phyloP scores from a whole-genome alignment of 2,329 filamentous ascomycete species.

The Septoria petroselini region DNA sequence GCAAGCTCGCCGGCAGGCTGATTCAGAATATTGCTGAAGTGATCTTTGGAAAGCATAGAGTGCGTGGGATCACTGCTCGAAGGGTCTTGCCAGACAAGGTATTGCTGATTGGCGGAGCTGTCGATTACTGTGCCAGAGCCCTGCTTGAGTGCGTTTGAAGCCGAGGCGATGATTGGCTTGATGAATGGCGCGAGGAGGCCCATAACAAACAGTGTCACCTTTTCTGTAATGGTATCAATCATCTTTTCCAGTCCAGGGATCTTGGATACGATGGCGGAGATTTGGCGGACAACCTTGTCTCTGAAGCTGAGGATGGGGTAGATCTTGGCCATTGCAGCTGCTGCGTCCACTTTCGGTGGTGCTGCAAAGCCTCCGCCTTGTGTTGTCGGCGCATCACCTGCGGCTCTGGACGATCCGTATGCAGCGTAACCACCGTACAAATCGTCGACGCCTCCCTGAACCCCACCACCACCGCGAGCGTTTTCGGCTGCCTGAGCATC shows the following conservation, averaged over 20 bases:
- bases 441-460: slow-evolving; percentile 19
- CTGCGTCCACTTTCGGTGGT: slow-evolving; percentile 26
- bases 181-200: slow-evolving; percentile 89
- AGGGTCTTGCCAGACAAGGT: slow-evolving; percentile 50
- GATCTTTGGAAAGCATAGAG: slow-evolving; percentile 52
- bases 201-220: slow-evolving; percentile 84
- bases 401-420: slow-evolving; percentile 23
- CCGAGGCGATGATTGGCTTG: slow-evolving; percentile 82
- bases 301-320: slow-evolving; percentile 93
- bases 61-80: slow-evolving; percentile 50
- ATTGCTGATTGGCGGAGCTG: slow-evolving; percentile 50
- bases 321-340: slow-evolving; percentile 58
- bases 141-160: slow-evolving; percentile 78
- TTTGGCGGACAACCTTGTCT: slow-evolving; percentile 85
- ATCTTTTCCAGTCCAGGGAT: slow-evolving; percentile 84
- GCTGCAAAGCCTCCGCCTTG: slow-evolving; percentile 40
- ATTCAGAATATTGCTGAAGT: slow-evolving; percentile 52
- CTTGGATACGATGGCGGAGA: slow-evolving; percentile 82
- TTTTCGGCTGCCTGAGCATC: slow-evolving; percentile 36
- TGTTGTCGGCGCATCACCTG: slow-evolving; percentile 25
- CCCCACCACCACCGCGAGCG: slow-evolving; percentile 22
- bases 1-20: slow-evolving; percentile 50
- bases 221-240: slow-evolving; percentile 93
- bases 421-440: slow-evolving; percentile 25
- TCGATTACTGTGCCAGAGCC: slow-evolving; percentile 71